phyloP scores from a whole-genome alignment of 2,329 filamentous ascomycete species.

The Colletotrichum sublineola region DNA sequence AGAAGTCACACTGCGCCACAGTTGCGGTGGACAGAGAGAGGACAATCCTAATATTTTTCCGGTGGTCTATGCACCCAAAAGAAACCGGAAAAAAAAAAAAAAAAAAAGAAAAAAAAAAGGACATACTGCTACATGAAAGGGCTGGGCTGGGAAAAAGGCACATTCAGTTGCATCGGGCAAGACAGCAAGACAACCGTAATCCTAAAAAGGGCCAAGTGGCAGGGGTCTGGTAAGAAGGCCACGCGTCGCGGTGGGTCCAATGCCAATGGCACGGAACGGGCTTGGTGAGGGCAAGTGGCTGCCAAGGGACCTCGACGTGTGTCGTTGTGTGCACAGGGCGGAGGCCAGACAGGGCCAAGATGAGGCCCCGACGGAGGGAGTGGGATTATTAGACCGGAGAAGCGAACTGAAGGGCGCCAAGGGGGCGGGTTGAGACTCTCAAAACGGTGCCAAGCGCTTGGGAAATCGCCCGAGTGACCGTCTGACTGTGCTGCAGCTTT shows the following conservation, averaged over 20 bases:
- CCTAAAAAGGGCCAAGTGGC: constrained; percentile 13
- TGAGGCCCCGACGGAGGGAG: constrained; percentile 24
- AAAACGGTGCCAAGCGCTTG: constrained; percentile 25
- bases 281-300: not conserved
- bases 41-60: constrained; percentile 3
- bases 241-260: constrained; percentile 36
- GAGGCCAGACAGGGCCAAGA: constrained; percentile 30
- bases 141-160: constrained; percentile 5
- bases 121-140: not conserved
- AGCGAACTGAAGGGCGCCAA: constrained; percentile 24
- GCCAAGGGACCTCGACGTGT: not conserved
- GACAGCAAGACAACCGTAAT: constrained; percentile 9
- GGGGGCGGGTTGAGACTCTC: constrained; percentile 22
- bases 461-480: constrained; percentile 3
- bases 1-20: constrained; percentile 12
- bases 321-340: not conserved
- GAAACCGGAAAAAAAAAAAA: too few species aligned
- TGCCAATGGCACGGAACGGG: constrained; percentile 15
- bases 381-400: constrained; percentile 19
- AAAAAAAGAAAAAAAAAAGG: constrained; percentile 4
- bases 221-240: constrained; percentile 25
- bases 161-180: constrained; percentile 5
- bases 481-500: not conserved
- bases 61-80: not conserved
- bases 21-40: constrained; percentile 5